These are phyloP conservation scores for Cyclotella choctawhatcheeana DNA, from an alignment of 108 stramenopile genomes.

Conservation along the genomic window DNA sequence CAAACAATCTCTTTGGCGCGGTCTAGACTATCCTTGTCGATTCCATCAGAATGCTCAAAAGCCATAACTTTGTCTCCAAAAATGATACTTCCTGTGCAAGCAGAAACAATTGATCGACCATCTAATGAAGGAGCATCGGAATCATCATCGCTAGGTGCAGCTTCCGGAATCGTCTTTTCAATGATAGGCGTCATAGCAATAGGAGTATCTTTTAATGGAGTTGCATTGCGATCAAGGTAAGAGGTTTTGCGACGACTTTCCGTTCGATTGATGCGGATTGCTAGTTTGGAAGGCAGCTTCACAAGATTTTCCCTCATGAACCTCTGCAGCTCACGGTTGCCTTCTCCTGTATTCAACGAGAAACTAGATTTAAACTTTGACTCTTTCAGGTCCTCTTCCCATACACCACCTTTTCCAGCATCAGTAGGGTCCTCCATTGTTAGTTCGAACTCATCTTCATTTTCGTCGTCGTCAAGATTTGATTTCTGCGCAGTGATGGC, in stretches of 20 bases:
- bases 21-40: constrained; percentile 67
- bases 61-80: constrained; percentile 56
- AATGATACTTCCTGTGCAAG: constrained; percentile 63
- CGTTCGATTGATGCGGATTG: constrained; percentile 47
- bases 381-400: constrained; percentile 33
- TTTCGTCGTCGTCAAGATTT: constrained; percentile 25
- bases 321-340: constrained; percentile 49
- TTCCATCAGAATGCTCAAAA: constrained; percentile 61
- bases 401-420: constrained; percentile 53
- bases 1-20: constrained; percentile 75
- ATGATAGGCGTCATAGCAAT: constrained; percentile 40
- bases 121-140: constrained; percentile 54
- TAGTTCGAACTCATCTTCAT: constrained; percentile 40
- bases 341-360: constrained; percentile 22
- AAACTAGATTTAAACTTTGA: constrained; percentile 14
- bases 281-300: constrained; percentile 67
- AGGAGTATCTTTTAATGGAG: constrained; percentile 26
- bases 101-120: constrained; percentile 53
- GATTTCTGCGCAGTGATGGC: constrained; percentile 5
- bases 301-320: constrained; percentile 63
- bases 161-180: constrained; percentile 61
- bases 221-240: constrained; percentile 47
- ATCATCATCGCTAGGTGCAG: constrained; percentile 41
- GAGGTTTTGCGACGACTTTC: constrained; percentile 58
- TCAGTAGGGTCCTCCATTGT: constrained; percentile 50